These are phyloP conservation scores for Fusarium bulbicola DNA, from an alignment of 2,329 filamentous ascomycete genomes.

Conservation along the genomic window DNA sequence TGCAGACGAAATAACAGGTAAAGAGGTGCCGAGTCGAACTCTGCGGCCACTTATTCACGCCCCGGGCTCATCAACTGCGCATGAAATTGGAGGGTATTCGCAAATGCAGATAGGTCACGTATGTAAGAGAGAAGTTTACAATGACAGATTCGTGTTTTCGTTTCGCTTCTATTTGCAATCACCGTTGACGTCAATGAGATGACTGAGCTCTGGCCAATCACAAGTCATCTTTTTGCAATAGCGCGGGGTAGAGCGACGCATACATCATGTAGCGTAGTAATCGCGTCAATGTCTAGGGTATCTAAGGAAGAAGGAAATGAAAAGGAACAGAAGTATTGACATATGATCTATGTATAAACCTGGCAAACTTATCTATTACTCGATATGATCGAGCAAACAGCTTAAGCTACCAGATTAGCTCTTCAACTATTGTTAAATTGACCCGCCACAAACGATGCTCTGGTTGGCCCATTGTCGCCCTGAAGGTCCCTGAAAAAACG, in stretches of 20 bases:
- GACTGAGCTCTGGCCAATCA: conserved; percentile 39
- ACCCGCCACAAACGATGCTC: not conserved
- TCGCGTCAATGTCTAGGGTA: conserved; percentile 29
- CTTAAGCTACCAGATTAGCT: conserved; percentile 21
- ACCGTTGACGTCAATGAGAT: conserved; percentile 38
- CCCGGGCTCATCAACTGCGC: not conserved
- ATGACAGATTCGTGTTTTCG: conserved; percentile 9
- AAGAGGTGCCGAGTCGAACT: not conserved
- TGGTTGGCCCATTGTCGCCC: conserved; percentile 1
- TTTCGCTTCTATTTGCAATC: conserved; percentile 5
- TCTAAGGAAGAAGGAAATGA: not conserved
- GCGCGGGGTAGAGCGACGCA: conserved; percentile 28
- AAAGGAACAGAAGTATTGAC: not conserved
- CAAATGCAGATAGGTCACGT: not conserved
- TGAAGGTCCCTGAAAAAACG: conserved; percentile 1
- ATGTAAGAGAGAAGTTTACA: not conserved
- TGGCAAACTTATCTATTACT: conserved; percentile 19
- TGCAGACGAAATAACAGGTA: not conserved
- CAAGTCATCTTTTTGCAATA: conserved; percentile 35
- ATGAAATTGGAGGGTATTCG: not conserved
- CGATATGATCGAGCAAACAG: conserved; percentile 34
- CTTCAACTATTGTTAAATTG: not conserved
- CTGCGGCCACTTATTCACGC: not conserved
- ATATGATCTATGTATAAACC: not conserved
- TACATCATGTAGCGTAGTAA: conserved; percentile 32